A percentile compares a stretch with the other conserved stretches of the same genome.
Evolutionary conservation across 805 yeast species (phyloP).

Genomic region (Yarrowia porcina): DNA sequence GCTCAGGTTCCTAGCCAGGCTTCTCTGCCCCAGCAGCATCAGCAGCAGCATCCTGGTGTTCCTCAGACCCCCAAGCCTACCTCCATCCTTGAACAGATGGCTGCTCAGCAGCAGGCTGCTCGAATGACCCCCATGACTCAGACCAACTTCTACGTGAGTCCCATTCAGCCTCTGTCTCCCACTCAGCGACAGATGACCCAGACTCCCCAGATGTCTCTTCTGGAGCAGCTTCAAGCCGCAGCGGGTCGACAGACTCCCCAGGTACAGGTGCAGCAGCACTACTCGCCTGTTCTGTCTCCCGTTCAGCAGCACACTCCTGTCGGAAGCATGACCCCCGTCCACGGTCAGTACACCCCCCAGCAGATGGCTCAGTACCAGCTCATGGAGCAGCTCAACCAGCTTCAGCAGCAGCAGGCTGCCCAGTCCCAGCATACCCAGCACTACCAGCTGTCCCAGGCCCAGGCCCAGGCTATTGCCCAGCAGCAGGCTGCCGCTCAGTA

Average conservation of each 20-base stretch:
- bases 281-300: conserved; percentile 6
- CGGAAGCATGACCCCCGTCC: conserved; percentile 1
- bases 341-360: conserved; percentile 2
- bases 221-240: conserved; percentile 12
- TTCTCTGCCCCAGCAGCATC: neutral
- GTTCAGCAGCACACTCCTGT: conserved; percentile 13
- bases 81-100: conserved; percentile 4
- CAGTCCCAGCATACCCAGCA: conserved; percentile 4
- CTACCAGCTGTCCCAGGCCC: neutral
- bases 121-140: conserved; percentile 18
- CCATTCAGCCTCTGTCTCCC: conserved; percentile 15
- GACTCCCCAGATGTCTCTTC: conserved; percentile 4
- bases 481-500: neutral
- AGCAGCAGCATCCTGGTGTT: neutral
- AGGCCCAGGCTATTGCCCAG: conserved; percentile 6
- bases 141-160: neutral
- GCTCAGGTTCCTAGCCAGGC: neutral
- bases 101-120: conserved; percentile 15
- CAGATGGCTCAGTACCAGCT: conserved; percentile 7
- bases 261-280: too few species aligned
- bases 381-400: conserved; percentile 14
- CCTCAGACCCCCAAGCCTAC: conserved; percentile 5
- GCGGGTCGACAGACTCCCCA: conserved; percentile 5
- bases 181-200: conserved; percentile 21
- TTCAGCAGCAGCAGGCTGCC: conserved; percentile 1